These are phyloP conservation scores for Camellia japonica DNA, from an alignment of 148 eudicot genomes.

Conservation along the genomic window DNA sequence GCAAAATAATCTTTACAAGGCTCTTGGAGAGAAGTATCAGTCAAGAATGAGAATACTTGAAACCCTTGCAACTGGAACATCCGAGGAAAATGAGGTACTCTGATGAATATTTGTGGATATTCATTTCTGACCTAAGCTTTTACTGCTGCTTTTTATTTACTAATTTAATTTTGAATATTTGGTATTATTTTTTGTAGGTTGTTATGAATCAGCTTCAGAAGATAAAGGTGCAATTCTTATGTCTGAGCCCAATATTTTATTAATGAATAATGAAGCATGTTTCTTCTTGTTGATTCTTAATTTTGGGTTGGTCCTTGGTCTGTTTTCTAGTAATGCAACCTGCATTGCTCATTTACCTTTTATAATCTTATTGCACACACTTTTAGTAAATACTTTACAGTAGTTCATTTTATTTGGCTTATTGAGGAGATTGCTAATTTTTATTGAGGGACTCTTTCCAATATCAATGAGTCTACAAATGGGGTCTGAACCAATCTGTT, in stretches of 20 bases:
- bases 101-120: conserved; percentile 9
- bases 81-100: conserved; percentile 85
- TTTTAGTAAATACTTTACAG: not conserved
- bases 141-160: not conserved
- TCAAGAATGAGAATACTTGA: conserved; percentile 69
- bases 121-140: not conserved
- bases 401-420: not conserved
- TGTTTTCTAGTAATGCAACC: not conserved
- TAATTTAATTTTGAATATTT: conserved; percentile 10
- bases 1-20: conserved; percentile 75
- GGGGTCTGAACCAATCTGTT: not conserved
- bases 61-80: conserved; percentile 76
- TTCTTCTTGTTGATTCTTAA: not conserved
- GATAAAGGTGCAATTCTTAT: conserved; percentile 56
- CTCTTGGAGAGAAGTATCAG: conserved; percentile 74
- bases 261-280: conserved; percentile 10
- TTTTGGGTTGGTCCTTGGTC: not conserved
- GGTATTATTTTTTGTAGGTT: conserved; percentile 42
- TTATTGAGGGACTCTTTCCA: too few species aligned
- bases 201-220: conserved; percentile 68
- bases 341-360: not conserved
- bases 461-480: too few species aligned
- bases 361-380: not conserved
- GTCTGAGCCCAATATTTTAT: conserved; percentile 13
- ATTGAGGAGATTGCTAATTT: too few species aligned